These are phyloP conservation scores for Zopfia rhizophila DNA, from an alignment of 2,329 filamentous ascomycete genomes.

Conservation along the genomic window DNA sequence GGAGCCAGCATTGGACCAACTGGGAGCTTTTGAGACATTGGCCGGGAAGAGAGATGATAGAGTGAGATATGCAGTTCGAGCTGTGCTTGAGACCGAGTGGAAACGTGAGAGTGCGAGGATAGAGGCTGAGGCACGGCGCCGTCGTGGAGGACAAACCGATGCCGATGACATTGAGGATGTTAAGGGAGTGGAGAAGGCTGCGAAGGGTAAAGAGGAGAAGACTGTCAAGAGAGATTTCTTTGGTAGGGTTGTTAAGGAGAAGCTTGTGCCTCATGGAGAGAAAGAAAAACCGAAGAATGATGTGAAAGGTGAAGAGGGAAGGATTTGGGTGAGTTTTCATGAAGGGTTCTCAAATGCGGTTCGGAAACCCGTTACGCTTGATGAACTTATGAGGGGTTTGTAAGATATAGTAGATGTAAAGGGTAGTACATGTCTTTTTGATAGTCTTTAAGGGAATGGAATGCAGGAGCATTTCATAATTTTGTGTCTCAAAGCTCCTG, in stretches of 20 bases:
- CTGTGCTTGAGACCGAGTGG: slow-evolving; percentile 92
- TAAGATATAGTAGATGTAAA: too few relatives aligned
- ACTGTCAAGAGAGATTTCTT: slow-evolving; percentile 84
- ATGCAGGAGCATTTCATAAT: too few relatives aligned
- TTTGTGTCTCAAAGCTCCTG: too few relatives aligned
- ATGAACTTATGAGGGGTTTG: slow-evolving; percentile 78
- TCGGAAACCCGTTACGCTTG: slow-evolving; percentile 83
- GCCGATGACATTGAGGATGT: slow-evolving; percentile 29
- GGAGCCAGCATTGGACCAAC: slow-evolving; percentile 88
- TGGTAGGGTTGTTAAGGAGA: slow-evolving; percentile 72
- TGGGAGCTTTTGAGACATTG: slow-evolving; percentile 79
- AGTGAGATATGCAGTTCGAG: slow-evolving; percentile 90
- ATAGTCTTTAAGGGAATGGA: too few relatives aligned
- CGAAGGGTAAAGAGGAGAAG: slow-evolving; percentile 24
- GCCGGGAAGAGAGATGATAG: slow-evolving; percentile 70
- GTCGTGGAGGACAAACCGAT: slow-evolving; percentile 52
- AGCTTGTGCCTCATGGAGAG: slow-evolving; percentile 53
- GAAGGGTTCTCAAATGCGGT: slow-evolving; percentile 95
- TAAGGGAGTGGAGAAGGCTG: slow-evolving; percentile 35
- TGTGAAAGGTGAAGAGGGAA: slow-evolving; percentile 59
- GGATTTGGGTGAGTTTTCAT: slow-evolving; percentile 88
- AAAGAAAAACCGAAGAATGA: slow-evolving; percentile 53
- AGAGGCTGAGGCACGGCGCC: slow-evolving; percentile 72
- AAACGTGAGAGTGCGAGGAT: slow-evolving; percentile 75
- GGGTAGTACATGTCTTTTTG: too few relatives aligned